Evolutionary conservation across 2,329 filamentous ascomycete species (phyloP), one percentile per base, ranked within the genome.

Genomic region (Colletotrichum magnum): DNA sequence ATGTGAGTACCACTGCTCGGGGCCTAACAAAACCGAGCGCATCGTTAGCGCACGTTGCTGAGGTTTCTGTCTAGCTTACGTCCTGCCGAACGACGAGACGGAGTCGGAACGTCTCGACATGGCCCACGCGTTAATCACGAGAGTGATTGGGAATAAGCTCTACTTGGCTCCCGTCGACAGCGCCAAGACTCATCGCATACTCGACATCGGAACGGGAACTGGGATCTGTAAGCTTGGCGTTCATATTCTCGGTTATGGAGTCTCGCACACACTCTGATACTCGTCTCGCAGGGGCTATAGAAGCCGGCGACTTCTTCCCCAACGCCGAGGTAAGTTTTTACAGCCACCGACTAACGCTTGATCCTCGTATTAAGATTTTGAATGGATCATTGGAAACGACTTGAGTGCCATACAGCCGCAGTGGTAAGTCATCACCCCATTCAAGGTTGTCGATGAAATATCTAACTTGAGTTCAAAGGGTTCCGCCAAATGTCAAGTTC

Each of bases 191-290:
- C 77, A 77, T 2, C 74, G 74, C 6, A 77, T 85, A 10, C 76
- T 85, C 1, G 83, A 85, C 58, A 75, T 85, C 12, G 82, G 82
- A 26, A 83, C 81, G 0, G 83, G 83, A 9, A 82, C 80, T 3
- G 82, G 83, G 5, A 80, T 82, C 45, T 84, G 82, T 74, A 64
- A 18, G 70, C 24, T 12, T 10, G 4, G 7, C 2, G 32, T 36
- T 10, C 32, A 36, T 6, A 9, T 36, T 6, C 3, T 12, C 21
- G 3, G 21, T 24, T 24, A 4, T 24, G 21, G 21, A 4, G 21
- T 24, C 21, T 28, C 5, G n/a, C 6, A 12, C 6, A 15, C 13
- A n/a, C 6, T 41, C 52, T 70, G 16, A 65, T 24, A 13, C 21
- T 48, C 18, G 4, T 28, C 45, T 28, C 28, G 13, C 9, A 73